Conservation (phyloP, 441 rosid genomes). For the Caryocar brasiliense region DNA sequence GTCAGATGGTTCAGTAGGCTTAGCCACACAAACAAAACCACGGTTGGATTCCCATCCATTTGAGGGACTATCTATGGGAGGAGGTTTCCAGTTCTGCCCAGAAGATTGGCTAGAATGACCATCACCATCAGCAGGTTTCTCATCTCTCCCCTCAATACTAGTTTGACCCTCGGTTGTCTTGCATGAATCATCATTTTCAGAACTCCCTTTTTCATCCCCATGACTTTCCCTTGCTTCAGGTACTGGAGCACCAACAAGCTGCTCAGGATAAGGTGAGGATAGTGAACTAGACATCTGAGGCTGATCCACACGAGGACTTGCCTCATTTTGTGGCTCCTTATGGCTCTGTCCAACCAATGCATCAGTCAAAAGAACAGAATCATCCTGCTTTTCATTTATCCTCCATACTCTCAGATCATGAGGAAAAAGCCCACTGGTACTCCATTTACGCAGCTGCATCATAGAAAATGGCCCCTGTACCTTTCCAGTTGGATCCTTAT, state of each 20-base stretch:
- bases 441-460: conserved; percentile 73
- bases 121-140: conserved; percentile 36
- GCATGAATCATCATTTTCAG: conserved; percentile 17
- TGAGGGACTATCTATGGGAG: conserved; percentile 32
- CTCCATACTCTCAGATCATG: conserved; percentile 69
- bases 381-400: conserved; percentile 46
- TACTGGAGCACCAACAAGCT: conserved; percentile 25
- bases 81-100: conserved; percentile 53
- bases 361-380: conserved; percentile 68
- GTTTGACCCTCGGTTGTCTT: conserved; percentile 22
- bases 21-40: conserved; percentile 28
- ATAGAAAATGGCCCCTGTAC: conserved; percentile 87
- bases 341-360: conserved; percentile 41
- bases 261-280: conserved; percentile 26
- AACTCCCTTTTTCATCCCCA: conserved; percentile 27
- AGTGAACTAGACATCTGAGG: conserved; percentile 33
- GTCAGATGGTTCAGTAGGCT: conserved; percentile 24
- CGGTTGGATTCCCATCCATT: conserved; percentile 43
- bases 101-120: conserved; percentile 39
- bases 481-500: conserved; percentile 79
- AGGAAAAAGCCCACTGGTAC: conserved; percentile 61
- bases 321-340: conserved; percentile 29
- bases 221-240: conserved; percentile 16
- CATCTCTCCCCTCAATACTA: conserved; percentile 17
- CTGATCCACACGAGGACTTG: conserved; percentile 26